Evolutionary conservation across 148 eudicot genomes (phyloP).

Genomic region (Camellia granthamiana): DNA sequence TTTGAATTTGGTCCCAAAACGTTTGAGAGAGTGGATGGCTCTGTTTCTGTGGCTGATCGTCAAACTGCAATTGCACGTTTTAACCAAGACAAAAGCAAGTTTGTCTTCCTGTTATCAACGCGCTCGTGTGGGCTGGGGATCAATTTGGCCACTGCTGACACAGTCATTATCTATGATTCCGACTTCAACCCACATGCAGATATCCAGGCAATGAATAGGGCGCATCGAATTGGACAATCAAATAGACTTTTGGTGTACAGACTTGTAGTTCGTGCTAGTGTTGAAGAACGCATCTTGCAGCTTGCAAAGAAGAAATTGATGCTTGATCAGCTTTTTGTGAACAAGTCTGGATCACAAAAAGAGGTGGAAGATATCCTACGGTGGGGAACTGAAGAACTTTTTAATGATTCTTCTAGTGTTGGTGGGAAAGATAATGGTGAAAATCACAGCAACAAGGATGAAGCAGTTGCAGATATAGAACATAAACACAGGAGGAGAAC

Average conservation of each 20-base stretch:
- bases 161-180: slow-evolving; percentile 94
- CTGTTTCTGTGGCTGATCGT: slow-evolving; percentile 89
- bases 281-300: slow-evolving; percentile 98
- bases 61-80: slow-evolving; percentile 95
- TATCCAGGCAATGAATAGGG: slow-evolving; percentile 99
- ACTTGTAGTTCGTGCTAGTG: slow-evolving; percentile 99
- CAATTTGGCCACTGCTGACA: slow-evolving; percentile 97
- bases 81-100: slow-evolving; percentile 91
- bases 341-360: slow-evolving; percentile 94
- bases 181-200: slow-evolving; percentile 99
- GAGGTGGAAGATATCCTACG: slow-evolving; percentile 94
- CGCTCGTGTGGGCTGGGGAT: slow-evolving; percentile 98
- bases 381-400: slow-evolving; percentile 99
- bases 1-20: slow-evolving; percentile 90
- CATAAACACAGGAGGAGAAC: slow-evolving; percentile 61
- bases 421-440: slow-evolving; percentile 48
- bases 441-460: slow-evolving; percentile 51
- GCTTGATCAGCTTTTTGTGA: slow-evolving; percentile 97
- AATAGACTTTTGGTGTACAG: slow-evolving; percentile 89
- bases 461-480: slow-evolving; percentile 53
- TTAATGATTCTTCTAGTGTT: slow-evolving; percentile 47
- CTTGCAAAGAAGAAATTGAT: slow-evolving; percentile 94
- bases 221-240: slow-evolving; percentile 96
- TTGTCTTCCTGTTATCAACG: slow-evolving; percentile 88
- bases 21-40: slow-evolving; percentile 98